Base-by-base conservation (phyloP, 345 rosid genomes). In the Syzygium aromaticum region DNA sequence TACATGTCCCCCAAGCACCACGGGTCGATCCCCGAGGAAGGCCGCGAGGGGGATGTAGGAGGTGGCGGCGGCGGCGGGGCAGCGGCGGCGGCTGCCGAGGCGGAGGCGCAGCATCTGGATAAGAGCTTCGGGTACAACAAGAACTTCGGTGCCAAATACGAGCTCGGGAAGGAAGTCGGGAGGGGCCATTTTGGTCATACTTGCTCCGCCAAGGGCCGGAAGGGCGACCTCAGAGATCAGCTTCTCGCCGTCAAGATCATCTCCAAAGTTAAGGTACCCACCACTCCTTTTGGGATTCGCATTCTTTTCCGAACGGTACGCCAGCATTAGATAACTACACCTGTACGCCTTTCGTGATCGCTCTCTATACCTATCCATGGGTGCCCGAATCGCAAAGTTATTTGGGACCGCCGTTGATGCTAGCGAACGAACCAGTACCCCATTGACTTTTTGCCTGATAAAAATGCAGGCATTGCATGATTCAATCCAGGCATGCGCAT, bases 121-220 rank as follows among this genome's bases (percentile, higher is more conserved):
- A 98, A 96, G 92, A 96, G 91, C 88, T 98, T 98, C 67, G 99
- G 99, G 6, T 96, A 94, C 87, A 85, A 88, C 9, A 96, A 91
- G 93, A 93, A 96, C 86, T 92, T 98, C 17, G 96, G 95, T 51
- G 94, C 94, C 5, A 94, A 93, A 89, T 98, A 91, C 77, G 98
- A 98, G 91, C 89, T 95, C 14, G 99, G 98, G 86, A 93, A 92
- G 86, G 99, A 98, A 88, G 91, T 98, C 2, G 99, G 99, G 30
- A 93, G 98, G 90, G 99, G 99, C 84, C 99, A 98, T 93, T 98
- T 98, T 89, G 99, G 99, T 87, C 96, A 96, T 89, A 96, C 99
- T 67, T 96, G 98, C 90, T 95, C 94, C 87, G 99, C 98, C 7
- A 95, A 92, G 89, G 94, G 92, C 1, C 96, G 94, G 89, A 98